Evolutionary conservation across 139 green algal genomes (phyloP), one percentile per base, ranked within the genome.

Genomic region (Asterochloris erici): DNA sequence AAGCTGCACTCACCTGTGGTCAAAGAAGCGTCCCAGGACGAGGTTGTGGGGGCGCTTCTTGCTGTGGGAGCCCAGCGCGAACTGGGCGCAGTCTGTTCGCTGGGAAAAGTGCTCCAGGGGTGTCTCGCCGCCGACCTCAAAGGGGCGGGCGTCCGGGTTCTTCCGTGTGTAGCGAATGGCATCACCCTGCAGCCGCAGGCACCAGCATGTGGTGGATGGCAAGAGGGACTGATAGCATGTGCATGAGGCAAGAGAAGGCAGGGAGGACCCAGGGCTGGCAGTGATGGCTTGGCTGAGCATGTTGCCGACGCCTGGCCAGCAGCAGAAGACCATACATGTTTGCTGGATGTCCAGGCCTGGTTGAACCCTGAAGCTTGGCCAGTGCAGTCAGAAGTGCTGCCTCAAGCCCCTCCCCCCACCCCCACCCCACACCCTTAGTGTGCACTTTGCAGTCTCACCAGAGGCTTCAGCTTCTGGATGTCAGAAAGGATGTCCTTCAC

Each of bases 31-130:
- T 1, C 97, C 97, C 9, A 99, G 69, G 1, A 94, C 86, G 9
- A 99, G 82, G 87, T 98, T 99, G 90, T 99, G 85, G 14, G 97
- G 97, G 27, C 97, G 90, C 85, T 99, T 99, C 90, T 99, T 99
- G 68, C 88, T 91, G 86, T 98, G 93, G 15, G 82, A 90, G 68
- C 88, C 97, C 63, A 99, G 81, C 61, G 87, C 90, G 85, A 98
- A 98, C 13, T 96, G 62, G 14, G 85, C 87, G 81, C 90, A 94
- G 82, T 98, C 90, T 17, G 79, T 76, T 74, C 81, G 79, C 73
- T 69, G 60, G 13, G 84, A 77, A 68, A 89, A 85, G 28, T 73
- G 91, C 88, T 98, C 95, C 54, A 98, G 79, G 2, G 81, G 78
- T 0, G 82, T 81, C 77, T 98, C 94, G 64, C 96, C 95, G 38